A percentile compares a stretch with the other conserved stretches of the same genome.
Conservation (phyloP, 1,284 basidiomycete species). For the Cryptococcus deneoformans region DNA sequence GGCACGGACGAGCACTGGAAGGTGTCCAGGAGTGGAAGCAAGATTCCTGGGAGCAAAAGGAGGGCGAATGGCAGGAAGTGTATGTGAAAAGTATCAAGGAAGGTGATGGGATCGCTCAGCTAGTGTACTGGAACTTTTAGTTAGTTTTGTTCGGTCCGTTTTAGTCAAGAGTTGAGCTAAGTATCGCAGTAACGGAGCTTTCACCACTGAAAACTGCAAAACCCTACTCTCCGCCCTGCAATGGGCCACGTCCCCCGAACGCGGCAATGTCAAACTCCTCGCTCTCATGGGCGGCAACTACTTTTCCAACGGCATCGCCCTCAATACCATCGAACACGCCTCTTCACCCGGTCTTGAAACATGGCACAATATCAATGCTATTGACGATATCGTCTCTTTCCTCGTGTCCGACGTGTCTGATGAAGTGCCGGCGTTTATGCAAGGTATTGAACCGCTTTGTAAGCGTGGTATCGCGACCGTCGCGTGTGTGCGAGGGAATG, state of each 20-base stretch:
- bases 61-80: slow-evolving; percentile 51
- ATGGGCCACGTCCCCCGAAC: slow-evolving; percentile 38
- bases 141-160: no score
- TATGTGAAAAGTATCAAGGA: slow-evolving; percentile 46
- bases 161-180: no score
- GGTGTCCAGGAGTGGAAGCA: slow-evolving; percentile 47
- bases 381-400: slow-evolving; percentile 49
- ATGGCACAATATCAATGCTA: slow-evolving; percentile 54
- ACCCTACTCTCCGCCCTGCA: slow-evolving; percentile 46
- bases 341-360: slow-evolving; percentile 48
- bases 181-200: slow-evolving; percentile 46
- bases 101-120: slow-evolving; percentile 37
- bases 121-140: slow-evolving; percentile 53
- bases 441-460: slow-evolving; percentile 31
- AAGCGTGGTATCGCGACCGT: slow-evolving; percentile 50
- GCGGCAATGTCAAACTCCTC: slow-evolving; percentile 45
- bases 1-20: slow-evolving; percentile 34
- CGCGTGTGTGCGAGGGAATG: slow-evolving; percentile 51
- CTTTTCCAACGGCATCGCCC: slow-evolving; percentile 53
- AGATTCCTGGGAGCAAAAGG: slow-evolving; percentile 26
- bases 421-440: no score
- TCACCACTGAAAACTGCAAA: slow-evolving; percentile 50
- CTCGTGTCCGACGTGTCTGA: slow-evolving; percentile 36
- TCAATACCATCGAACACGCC: slow-evolving; percentile 52
- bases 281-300: slow-evolving; percentile 51